Evolutionary conservation across 1,284 basidiomycete species (phyloP), one percentile per base, ranked within the genome.

Genomic region (Peniophora sp.): DNA sequence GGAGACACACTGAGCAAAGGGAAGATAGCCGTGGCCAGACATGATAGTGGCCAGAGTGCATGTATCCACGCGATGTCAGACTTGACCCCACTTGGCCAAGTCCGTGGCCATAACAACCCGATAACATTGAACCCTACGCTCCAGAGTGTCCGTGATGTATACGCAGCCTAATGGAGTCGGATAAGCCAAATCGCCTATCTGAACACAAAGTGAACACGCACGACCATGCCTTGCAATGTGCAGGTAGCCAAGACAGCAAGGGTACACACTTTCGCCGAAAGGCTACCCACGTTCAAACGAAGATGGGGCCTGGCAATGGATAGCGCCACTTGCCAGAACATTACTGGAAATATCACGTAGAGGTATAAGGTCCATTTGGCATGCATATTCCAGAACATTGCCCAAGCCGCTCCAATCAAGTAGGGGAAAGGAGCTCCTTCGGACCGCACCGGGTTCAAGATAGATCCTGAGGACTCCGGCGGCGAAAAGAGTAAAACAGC

Each of bases 321-420:
- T 2, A 64, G 19, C 0, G 60, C 61, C 50, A 77, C 72, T 34
- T 75, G 71, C 85, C 85, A 92, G 63, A 93, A 91, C 63, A 83
- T 88, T 44, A 78, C 74, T 0, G 91, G 87, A 55, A 92, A 92
- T 1, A 74, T 66, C 34, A 83, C 73, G 62, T 95, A 95, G 43
- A 89, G 56, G 60, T 86, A 93, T 60, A 92, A 90, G 2, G 83
- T 83, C 74, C 73, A 76, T 0, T 89, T 85, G 1, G 85, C 79
- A 17, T 68, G 70, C 61, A 92, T 86, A 9, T 81, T 52, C 19
- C 70, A 70, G 59, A 94, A 91, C 9, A 79, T 62, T 0, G 54
- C 49, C 70, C 73, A 79, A 55, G 73, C 78, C 1, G 60, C 63
- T 1, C 65, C 44, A 10, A 32, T 32, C 27, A 32, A 32, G 27